Evolutionary conservation across 441 rosid genomes (phyloP).

Genomic region (Populus hybrid): DNA sequence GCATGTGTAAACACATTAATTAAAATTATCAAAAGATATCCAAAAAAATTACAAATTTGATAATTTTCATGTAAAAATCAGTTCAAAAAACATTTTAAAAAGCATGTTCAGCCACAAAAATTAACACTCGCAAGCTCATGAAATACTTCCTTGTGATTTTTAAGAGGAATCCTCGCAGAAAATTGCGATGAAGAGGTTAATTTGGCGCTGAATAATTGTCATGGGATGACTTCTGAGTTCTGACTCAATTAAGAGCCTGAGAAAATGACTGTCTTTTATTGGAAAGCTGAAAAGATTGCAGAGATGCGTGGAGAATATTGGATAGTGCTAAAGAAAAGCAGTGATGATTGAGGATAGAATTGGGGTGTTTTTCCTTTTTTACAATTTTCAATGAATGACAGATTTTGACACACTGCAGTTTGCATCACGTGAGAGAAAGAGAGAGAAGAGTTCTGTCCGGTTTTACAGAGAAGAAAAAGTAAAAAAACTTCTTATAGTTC

Average conservation of each 20-base stretch:
- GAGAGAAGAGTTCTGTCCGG: background rate
- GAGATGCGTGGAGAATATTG: slow-evolving; percentile 2
- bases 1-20: no score
- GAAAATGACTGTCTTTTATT: background rate
- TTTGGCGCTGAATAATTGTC: background rate
- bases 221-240: background rate
- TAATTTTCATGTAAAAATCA: no score
- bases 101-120: no score
- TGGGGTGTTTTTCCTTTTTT: background rate
- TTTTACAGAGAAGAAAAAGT: background rate
- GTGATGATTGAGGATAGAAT: slow-evolving; percentile 27
- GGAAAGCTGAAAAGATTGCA: background rate
- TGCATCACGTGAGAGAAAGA: slow-evolving; percentile 18
- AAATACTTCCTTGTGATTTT: no score
- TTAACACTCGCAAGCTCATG: no score
- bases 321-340: slow-evolving; percentile 18
- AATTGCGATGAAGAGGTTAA: no score
- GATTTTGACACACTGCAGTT: slow-evolving; percentile 8
- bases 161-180: no score
- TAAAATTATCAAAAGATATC: no score
- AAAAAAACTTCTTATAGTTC: background rate
- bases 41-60: no score
- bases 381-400: slow-evolving; percentile 18
- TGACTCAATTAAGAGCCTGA: background rate
- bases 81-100: no score